Evolutionary conservation across 306 rosid genomes (phyloP).

Genomic region (Castanopsis chinensis): DNA sequence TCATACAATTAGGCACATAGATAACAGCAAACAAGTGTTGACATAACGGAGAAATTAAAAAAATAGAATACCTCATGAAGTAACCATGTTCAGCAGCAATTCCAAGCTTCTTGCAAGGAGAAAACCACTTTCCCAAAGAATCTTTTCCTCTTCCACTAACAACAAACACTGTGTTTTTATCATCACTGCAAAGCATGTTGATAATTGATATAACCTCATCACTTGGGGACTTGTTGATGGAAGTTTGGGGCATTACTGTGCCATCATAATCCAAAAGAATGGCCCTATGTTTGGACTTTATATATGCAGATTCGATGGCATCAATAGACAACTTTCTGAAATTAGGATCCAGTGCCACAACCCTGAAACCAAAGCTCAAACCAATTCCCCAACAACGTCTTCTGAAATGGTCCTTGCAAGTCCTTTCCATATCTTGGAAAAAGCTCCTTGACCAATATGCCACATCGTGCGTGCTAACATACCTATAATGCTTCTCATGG

Average conservation of each 20-base stretch:
- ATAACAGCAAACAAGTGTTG: background rate
- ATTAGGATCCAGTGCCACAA: constrained; percentile 60
- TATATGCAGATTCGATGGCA: constrained; percentile 44
- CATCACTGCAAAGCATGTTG: constrained; percentile 41
- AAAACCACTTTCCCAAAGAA: constrained; percentile 53
- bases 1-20: background rate
- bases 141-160: constrained; percentile 62
- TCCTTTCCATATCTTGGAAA: constrained; percentile 64
- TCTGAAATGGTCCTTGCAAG: constrained; percentile 60
- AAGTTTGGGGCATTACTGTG: constrained; percentile 57
- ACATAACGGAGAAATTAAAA: background rate
- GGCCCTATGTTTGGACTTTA: constrained; percentile 49
- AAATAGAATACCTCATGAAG: constrained; percentile 41
- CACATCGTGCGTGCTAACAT: constrained; percentile 65
- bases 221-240: constrained; percentile 52
- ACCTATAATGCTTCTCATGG: constrained; percentile 66
- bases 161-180: constrained; percentile 48
- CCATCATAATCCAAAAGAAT: constrained; percentile 66
- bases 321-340: constrained; percentile 54
- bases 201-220: constrained; percentile 40
- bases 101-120: constrained; percentile 51
- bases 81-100: constrained; percentile 67
- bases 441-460: constrained; percentile 65
- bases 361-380: constrained; percentile 62
- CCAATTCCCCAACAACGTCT: constrained; percentile 72